A percentile compares a stretch with the other conserved stretches of the same genome.
Evolutionary conservation across 768 basidiomycete species (phyloP).

Genomic region (Pleurotus cornucopiae): DNA sequence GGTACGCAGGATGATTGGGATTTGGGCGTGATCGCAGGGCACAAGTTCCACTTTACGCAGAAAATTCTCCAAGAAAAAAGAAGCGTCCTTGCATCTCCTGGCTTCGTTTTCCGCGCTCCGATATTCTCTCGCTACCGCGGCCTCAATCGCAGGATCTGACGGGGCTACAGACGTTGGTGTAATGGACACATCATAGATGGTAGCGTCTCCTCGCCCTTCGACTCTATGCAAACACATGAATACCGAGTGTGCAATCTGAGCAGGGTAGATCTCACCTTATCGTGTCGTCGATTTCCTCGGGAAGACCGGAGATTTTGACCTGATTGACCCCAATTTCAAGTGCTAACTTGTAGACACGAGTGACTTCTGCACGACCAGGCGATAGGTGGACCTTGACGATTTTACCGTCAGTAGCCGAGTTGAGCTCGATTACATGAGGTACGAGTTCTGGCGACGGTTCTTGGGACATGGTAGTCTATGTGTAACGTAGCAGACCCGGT

Average conservation of each 20-base stretch:
- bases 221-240: conserved; percentile 7
- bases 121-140: neutral
- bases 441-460: too few species aligned
- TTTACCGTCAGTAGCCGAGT: conserved; percentile 22
- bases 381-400: conserved; percentile 29
- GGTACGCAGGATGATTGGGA: conserved; percentile 23
- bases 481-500: too few species aligned
- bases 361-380: conserved; percentile 30
- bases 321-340: conserved; percentile 28
- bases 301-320: conserved; percentile 26
- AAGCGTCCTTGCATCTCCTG: conserved; percentile 12
- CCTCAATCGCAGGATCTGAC: neutral
- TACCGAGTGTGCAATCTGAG: neutral
- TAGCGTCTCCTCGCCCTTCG: conserved; percentile 11
- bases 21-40: conserved; percentile 22
- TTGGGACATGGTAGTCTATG: too few species aligned
- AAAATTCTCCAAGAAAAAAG: conserved; percentile 29
- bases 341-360: conserved; percentile 24
- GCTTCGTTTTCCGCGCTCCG: conserved; percentile 2
- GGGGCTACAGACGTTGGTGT: neutral
- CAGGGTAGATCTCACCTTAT: neutral
- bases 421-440: conserved; percentile 17
- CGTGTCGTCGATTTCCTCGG: conserved; percentile 19
- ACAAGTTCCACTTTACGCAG: conserved; percentile 29
- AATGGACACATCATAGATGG: conserved; percentile 14